Conservation (phyloP, 1,284 basidiomycete species). For the Puccinia triticina region DNA sequence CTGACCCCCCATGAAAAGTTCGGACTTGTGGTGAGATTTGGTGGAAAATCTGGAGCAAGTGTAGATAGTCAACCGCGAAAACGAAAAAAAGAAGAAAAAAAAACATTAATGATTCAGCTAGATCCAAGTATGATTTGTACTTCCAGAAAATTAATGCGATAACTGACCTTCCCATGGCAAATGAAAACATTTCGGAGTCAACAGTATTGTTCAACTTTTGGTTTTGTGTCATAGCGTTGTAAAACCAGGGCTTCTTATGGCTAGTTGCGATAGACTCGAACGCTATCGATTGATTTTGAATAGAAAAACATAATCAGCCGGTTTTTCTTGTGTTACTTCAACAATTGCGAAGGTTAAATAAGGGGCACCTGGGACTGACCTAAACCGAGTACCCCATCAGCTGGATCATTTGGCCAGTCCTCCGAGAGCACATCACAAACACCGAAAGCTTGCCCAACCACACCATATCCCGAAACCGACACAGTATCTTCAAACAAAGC, state of each 20-base stretch:
- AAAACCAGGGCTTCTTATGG: constrained; percentile 48
- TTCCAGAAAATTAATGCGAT: not conserved
- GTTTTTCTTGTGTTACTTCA: not conserved
- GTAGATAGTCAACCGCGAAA: not conserved
- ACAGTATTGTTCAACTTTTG: constrained; percentile 28
- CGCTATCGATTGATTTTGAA: constrained; percentile 20
- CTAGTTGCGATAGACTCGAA: constrained; percentile 49
- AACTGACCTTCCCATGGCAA: constrained; percentile 47
- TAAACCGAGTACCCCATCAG: constrained; percentile 50
- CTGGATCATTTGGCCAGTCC: constrained; percentile 51
- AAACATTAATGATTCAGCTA: not conserved
- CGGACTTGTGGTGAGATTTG: constrained; percentile 36
- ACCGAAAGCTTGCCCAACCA: constrained; percentile 41
- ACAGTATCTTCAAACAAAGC: constrained; percentile 42
- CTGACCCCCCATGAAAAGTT: constrained; percentile 46
- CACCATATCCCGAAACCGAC: constrained; percentile 24
- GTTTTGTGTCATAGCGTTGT: constrained; percentile 45
- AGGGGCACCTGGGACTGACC: constrained; percentile 13
- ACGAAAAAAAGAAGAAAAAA: not conserved
- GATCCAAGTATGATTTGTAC: not conserved
- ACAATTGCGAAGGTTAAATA: not conserved
- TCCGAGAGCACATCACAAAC: constrained; percentile 47
- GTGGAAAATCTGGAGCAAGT: constrained; percentile 23
- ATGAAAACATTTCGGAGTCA: constrained; percentile 46
- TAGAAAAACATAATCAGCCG: not conserved